Base-by-base conservation (phyloP, 1,284 basidiomycete genomes). In the Gymnopus androsaceus region DNA sequence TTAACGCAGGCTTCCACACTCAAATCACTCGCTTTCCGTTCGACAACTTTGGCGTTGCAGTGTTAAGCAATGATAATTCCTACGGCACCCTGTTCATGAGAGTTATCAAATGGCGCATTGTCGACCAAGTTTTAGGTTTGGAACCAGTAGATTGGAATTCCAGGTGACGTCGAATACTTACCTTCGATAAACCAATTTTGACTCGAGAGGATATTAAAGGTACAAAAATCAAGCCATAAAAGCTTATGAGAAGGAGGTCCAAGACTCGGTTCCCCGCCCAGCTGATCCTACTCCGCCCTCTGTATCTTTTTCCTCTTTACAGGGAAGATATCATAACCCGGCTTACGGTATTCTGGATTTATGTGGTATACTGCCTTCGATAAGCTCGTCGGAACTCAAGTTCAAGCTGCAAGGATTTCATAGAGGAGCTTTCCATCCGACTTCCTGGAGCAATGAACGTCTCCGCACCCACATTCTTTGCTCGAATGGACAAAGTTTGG, bases 1-100 rank as follows among this genome's bases (percentile, higher is more conserved):
- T 36, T n/a, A n/a, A n/a, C 30, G 4, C 33, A 67, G 66, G 65
- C 15, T 64, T 66, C 44, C 51, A 58, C 19, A 61, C 63, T n/a
- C n/a, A n/a, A n/a, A n/a, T n/a, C n/a, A n/a, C n/a, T n/a, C n/a
- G n/a, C n/a, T n/a, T n/a, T n/a, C 66, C 66, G 9, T 58, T 54
- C 40, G 64, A 66, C 19, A 57, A 60, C 25, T 15, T 68, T 9
- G 66, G 66, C 12, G 54, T 68, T 23, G 50, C 54, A 23, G 44
- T 55, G 4, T 51, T 59, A 25, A 45, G 15, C 6, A 59, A 55
- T 31, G 54, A 55, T 49, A 45, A 47, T 25, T 44, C 28, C 27
- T 36, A 37, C 6, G 53, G 54, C 21, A 15, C 11, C 7, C 5
- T 15, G 14, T 45, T 55, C 19, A 50, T 12, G 17, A 28, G 41